These are phyloP conservation scores for Penicillium riverlandense DNA, from an alignment of 495 filamentous ascomycete genomes.

Conservation along the genomic window DNA sequence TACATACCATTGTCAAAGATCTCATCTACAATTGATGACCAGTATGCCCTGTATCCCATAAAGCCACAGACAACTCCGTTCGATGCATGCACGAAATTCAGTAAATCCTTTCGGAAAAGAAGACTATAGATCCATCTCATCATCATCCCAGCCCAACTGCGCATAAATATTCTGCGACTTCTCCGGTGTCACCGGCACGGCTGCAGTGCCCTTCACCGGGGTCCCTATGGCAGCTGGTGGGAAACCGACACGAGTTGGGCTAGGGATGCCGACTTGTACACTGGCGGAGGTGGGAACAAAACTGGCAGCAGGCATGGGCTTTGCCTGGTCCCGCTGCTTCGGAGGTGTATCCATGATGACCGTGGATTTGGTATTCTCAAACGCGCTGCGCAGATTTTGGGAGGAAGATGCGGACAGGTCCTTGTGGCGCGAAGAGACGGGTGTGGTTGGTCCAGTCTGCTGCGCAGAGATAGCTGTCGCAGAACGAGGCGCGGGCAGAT, in stretches of 20 bases:
- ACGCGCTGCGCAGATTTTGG: slow-evolving; percentile 8
- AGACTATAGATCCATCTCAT: slow-evolving; percentile 39
- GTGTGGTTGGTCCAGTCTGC: slow-evolving; percentile 23
- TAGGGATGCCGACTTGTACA: slow-evolving; percentile 2
- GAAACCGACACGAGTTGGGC: slow-evolving; percentile 2
- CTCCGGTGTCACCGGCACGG: slow-evolving; percentile 33
- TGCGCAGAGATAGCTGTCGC: slow-evolving; percentile 3
- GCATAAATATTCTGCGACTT: slow-evolving; percentile 56
- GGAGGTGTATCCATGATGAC: slow-evolving; percentile 40
- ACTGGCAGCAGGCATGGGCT: slow-evolving; percentile 2
- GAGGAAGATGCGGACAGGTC: slow-evolving; percentile 2
- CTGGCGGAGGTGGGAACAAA: slow-evolving; percentile 1
- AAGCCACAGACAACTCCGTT: too few relatives aligned
- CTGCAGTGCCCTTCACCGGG: slow-evolving; percentile 14
- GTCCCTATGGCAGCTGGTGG: slow-evolving; percentile 14
- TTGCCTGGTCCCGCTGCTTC: slow-evolving; percentile 14
- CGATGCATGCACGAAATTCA: too few relatives aligned
- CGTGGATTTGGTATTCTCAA: not conserved
- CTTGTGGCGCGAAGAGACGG: slow-evolving; percentile 23
- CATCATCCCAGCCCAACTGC: slow-evolving; percentile 71
- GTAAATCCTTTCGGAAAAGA: too few relatives aligned
- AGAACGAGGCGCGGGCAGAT: slow-evolving; percentile 29
- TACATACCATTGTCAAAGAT: too few relatives aligned
- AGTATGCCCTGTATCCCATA: too few relatives aligned
- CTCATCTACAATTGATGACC: too few relatives aligned